Conservation (phyloP, 108 stramenopile species). For the Stephanodiscus minutulus region DNA sequence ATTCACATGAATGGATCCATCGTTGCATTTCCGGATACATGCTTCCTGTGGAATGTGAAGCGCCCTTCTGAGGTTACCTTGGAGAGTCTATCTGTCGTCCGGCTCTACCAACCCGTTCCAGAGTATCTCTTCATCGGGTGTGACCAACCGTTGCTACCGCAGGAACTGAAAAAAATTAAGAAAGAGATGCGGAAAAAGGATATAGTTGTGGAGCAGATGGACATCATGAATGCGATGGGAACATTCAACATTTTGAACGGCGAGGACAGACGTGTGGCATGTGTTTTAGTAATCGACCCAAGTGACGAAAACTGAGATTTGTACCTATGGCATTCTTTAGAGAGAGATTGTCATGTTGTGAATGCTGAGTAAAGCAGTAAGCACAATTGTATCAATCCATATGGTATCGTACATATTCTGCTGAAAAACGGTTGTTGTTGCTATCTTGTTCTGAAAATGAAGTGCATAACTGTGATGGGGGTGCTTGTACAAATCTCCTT, state of each 20-base stretch:
- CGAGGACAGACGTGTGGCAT: constrained; percentile 79
- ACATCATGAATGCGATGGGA: constrained; percentile 77
- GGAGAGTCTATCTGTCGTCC: constrained; percentile 60
- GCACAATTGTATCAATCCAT: no score
- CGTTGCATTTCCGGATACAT: constrained; percentile 63
- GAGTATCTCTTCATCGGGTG: constrained; percentile 81
- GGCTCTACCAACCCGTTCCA: constrained; percentile 52
- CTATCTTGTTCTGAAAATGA: no score
- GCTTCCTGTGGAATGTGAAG: constrained; percentile 69
- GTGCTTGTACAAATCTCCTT: no score
- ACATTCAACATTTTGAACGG: constrained; percentile 89
- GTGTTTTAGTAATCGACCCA: constrained; percentile 52
- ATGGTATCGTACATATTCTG: no score
- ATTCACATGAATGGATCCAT: constrained; percentile 73
- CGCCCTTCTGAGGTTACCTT: constrained; percentile 55
- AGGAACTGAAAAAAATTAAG: constrained; percentile 56
- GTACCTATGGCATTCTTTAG: no score
- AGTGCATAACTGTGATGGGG: no score
- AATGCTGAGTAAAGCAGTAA: no score
- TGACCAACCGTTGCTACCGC: constrained; percentile 46
- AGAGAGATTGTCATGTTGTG: no score
- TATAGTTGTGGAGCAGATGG: constrained; percentile 69
- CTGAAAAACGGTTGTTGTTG: no score
- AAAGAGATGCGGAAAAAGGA: constrained; percentile 32
- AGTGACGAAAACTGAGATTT: no score